Conservation (phyloP, 345 rosid species). For the Salix exigua region DNA sequence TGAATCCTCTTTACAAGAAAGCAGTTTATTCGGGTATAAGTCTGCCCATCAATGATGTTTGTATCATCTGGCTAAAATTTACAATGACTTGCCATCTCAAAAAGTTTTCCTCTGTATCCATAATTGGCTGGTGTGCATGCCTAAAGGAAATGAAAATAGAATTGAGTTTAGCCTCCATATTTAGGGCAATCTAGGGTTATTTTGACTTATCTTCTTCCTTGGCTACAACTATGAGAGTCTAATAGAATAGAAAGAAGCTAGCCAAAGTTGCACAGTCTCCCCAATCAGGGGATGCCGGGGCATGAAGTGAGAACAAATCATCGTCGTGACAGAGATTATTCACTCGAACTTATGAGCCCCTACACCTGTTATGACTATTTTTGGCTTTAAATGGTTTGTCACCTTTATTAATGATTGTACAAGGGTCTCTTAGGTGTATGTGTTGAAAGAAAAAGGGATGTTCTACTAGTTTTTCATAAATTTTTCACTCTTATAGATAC, state of each 20-base stretch:
- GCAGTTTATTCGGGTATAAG: conserved; percentile 69
- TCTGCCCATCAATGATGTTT: conserved; percentile 20
- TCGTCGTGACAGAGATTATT: no score
- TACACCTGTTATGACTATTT: no score
- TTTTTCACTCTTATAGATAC: no score
- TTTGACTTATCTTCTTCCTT: not conserved
- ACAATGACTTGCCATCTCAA: no score
- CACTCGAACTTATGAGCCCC: no score
- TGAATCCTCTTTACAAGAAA: conserved; percentile 67
- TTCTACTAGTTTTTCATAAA: no score
- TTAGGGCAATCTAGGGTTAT: not conserved
- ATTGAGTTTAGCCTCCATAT: not conserved
- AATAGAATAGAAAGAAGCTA: not conserved
- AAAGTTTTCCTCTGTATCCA: not conserved
- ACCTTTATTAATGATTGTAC: no score
- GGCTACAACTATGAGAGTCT: not conserved
- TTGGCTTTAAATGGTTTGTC: no score
- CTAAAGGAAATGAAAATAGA: not conserved
- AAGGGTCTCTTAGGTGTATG: no score
- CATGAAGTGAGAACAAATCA: no score
- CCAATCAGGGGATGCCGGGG: no score
- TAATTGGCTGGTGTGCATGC: conserved; percentile 9
- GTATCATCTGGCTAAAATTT: not conserved
- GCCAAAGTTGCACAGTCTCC: not conserved
- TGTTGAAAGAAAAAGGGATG: no score